Percentiles rank a stretch among this genome's conserved stretches.
Conservation (phyloP, 75 land plant genomes). For the Pinus taeda region DNA sequence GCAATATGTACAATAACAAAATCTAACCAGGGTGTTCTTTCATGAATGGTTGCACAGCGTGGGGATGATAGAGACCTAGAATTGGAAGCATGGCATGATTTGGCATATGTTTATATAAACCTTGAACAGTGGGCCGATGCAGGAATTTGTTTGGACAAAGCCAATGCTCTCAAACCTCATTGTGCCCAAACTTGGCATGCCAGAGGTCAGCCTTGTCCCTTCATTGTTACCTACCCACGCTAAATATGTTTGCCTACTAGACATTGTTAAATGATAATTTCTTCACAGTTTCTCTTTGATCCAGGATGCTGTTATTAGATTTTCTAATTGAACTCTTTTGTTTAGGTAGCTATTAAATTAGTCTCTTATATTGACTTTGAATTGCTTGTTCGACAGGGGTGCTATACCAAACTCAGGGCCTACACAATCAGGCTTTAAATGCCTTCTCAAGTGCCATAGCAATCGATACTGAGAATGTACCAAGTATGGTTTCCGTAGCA, state of each 20-base stretch:
- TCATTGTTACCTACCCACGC: not conserved
- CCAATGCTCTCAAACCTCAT: constrained; percentile 41
- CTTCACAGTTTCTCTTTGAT: not conserved
- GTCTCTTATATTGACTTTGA: not conserved
- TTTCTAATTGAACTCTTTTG: not conserved
- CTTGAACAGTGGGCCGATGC: constrained; percentile 83
- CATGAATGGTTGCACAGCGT: constrained; percentile 17
- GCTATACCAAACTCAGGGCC: constrained; percentile 55
- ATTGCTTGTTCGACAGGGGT: constrained; percentile 29
- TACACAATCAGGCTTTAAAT: constrained; percentile 43
- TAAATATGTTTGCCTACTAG: too few relatives aligned
- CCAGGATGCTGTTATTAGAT: not conserved
- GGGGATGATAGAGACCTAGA: constrained; percentile 52
- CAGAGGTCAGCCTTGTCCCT: constrained; percentile 37
- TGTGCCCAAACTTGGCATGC: constrained; percentile 81
- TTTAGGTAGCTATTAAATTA: not conserved
- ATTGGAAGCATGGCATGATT: constrained; percentile 89
- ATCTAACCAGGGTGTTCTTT: not conserved
- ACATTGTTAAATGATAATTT: not conserved
- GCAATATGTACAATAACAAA: not conserved
- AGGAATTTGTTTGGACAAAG: constrained; percentile 71
- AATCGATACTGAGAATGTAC: constrained; percentile 56
- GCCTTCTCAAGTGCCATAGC: constrained; percentile 44
- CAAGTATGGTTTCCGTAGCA: constrained; percentile 62
- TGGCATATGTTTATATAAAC: constrained; percentile 65